A percentile compares a stretch with the other conserved stretches of the same genome.
These are phyloP conservation scores for Fomitopsis serialis DNA, from an alignment of 768 basidiomycete species.

Conservation along the genomic window DNA sequence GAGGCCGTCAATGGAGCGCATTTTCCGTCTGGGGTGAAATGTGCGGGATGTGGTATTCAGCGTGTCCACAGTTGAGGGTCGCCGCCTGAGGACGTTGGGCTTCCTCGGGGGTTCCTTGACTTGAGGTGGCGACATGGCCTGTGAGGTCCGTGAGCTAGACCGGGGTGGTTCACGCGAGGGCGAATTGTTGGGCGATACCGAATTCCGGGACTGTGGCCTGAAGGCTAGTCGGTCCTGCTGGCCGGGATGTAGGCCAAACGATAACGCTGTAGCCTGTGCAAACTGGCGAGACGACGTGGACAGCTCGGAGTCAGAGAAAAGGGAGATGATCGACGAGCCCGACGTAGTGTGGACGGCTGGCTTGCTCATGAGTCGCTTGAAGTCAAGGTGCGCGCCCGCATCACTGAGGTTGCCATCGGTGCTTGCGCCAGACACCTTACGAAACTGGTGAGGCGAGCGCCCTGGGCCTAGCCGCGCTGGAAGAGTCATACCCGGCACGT, in stretches of 20 bases:
- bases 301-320: conserved; percentile 21
- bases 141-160: neutral
- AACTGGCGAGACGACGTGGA: conserved; percentile 4
- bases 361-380: conserved; percentile 26
- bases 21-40: neutral
- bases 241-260: neutral
- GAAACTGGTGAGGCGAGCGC: conserved; percentile 5
- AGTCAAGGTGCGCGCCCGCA: conserved; percentile 20
- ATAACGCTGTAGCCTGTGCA: neutral
- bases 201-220: neutral
- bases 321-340: conserved; percentile 18
- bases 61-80: neutral
- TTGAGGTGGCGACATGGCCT: neutral
- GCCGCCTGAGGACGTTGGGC: conserved; percentile 1
- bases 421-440: conserved; percentile 17
- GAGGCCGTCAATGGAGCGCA: neutral
- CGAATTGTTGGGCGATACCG: neutral
- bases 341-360: conserved; percentile 18
- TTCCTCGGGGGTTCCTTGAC: neutral
- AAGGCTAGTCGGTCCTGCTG: neutral
- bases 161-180: neutral
- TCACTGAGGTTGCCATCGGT: conserved; percentile 14
- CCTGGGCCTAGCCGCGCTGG: neutral
- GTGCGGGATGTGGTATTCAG: neutral
- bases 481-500: conserved; percentile 1